Conservation (phyloP, 257 asterid genomes). For the Capsicum pubescens region DNA sequence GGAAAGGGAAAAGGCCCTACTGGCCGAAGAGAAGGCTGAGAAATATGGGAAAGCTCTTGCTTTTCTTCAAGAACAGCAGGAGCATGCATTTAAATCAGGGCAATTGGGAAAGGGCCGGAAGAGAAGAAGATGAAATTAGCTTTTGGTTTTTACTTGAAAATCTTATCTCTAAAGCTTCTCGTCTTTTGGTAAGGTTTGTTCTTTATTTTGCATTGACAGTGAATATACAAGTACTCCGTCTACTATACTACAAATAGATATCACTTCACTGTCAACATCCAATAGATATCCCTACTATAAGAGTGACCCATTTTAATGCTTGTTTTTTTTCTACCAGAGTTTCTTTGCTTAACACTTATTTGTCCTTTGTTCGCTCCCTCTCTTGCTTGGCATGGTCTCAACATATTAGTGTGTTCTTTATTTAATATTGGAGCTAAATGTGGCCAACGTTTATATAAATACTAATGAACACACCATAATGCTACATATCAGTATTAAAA, state of each 20-base stretch:
- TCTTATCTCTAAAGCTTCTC: not conserved
- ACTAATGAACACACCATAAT: not conserved
- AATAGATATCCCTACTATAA: not conserved
- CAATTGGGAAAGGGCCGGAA: slow-evolving; percentile 81
- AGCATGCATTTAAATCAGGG: slow-evolving; percentile 89
- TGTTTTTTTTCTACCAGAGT: too few species aligned
- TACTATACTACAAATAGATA: too few species aligned
- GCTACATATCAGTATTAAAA: not conserved
- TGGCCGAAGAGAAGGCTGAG: slow-evolving; percentile 72
- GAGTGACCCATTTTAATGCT: too few species aligned
- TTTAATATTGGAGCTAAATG: not conserved
- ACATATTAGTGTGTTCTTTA: not conserved
- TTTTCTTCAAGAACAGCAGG: slow-evolving; percentile 97
- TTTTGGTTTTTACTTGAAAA: not conserved
- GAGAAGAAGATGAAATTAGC: slow-evolving; percentile 64
- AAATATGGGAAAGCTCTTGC: slow-evolving; percentile 66
- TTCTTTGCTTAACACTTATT: too few species aligned
- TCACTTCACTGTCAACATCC: not conserved
- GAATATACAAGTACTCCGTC: not conserved
- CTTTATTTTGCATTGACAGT: not conserved
- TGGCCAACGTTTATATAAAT: not conserved
- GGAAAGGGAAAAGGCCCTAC: slow-evolving; percentile 56
- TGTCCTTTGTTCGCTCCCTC: not conserved
- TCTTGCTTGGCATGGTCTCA: not conserved
- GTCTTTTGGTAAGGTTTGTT: not conserved